Conservation (phyloP, 2,329 filamentous ascomycete species). For the Pseudopyricularia cyperi region DNA sequence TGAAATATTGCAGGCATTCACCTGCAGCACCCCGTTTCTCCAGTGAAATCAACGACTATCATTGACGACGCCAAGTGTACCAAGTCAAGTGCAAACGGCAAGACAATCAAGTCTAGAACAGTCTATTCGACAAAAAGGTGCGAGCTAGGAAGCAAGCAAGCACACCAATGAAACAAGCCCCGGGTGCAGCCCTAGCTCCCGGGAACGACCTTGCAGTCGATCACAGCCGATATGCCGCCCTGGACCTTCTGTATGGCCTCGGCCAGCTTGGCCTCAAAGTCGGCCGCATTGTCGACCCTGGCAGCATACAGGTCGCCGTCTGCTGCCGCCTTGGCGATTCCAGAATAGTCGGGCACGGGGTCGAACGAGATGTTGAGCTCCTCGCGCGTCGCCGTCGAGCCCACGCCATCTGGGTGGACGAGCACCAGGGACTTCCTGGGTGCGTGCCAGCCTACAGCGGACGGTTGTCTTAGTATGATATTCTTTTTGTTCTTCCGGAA, state of each 20-base stretch:
- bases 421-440: conserved; percentile 42
- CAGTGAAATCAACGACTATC: not conserved
- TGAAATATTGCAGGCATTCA: too few relatives aligned
- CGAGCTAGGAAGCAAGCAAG: not conserved
- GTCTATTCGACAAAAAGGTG: not conserved
- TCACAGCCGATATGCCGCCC: conserved; percentile 35
- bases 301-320: conserved; percentile 39
- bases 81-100: not conserved
- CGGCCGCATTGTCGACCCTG: conserved; percentile 28
- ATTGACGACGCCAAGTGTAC: not conserved
- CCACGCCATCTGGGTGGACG: conserved; percentile 44
- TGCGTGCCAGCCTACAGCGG: conserved; percentile 40
- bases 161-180: not conserved
- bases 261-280: conserved; percentile 32
- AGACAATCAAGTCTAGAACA: not conserved
- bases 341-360: conserved; percentile 44
- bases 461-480: not conserved
- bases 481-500: not conserved
- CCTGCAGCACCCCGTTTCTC: too few relatives aligned
- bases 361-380: conserved; percentile 50
- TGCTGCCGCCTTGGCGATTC: conserved; percentile 46
- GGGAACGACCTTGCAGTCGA: conserved; percentile 37
- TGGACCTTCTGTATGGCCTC: conserved; percentile 38
- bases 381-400: conserved; percentile 41
- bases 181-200: conserved; percentile 25